phyloP scores from a whole-genome alignment of 352 stramenopile species.

The Globisporangium mamillatum region DNA sequence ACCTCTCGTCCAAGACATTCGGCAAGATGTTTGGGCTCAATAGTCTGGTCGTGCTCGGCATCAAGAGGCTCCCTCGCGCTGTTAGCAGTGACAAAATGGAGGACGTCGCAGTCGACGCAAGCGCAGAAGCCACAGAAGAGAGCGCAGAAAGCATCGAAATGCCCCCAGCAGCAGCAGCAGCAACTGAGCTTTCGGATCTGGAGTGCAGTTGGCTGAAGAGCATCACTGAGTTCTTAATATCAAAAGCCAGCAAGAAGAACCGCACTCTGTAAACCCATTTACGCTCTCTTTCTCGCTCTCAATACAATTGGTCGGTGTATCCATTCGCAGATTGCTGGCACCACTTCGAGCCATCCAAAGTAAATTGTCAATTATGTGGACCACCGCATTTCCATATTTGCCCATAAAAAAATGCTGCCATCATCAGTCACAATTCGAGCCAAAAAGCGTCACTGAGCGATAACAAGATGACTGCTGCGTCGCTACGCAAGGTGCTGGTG shows the following conservation, averaged over 20 bases:
- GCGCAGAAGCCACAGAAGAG: not conserved
- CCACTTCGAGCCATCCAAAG: conserved; percentile 16
- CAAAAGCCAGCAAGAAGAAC: conserved; percentile 59
- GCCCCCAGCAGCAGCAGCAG: not conserved
- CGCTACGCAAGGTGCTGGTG: conserved; percentile 81
- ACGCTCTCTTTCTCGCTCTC: not conserved
- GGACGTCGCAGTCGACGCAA: not conserved
- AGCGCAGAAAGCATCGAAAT: not conserved
- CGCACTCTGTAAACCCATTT: conserved; percentile 16
- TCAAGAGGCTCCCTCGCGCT: conserved; percentile 22
- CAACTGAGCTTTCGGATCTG: conserved; percentile 17
- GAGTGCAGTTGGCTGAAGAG: conserved; percentile 49
- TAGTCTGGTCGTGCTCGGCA: conserved; percentile 50
- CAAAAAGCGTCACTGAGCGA: not conserved
- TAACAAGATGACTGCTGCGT: conserved; percentile 19
- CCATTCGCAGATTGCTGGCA: not conserved
- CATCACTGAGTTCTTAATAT: conserved; percentile 56
- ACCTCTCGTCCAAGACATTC: conserved; percentile 66
- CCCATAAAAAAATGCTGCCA: conserved; percentile 18
- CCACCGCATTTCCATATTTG: conserved; percentile 16
- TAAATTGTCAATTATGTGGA: conserved; percentile 19
- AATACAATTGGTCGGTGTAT: not conserved
- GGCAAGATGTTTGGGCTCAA: conserved; percentile 54
- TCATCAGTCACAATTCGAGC: not conserved
- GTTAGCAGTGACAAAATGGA: not conserved